Percentiles rank a stretch among this genome's conserved stretches.
These are phyloP conservation scores for Tetrahymena malaccensis DNA, from an alignment of 73 alveolate species.

Conservation along the genomic window DNA sequence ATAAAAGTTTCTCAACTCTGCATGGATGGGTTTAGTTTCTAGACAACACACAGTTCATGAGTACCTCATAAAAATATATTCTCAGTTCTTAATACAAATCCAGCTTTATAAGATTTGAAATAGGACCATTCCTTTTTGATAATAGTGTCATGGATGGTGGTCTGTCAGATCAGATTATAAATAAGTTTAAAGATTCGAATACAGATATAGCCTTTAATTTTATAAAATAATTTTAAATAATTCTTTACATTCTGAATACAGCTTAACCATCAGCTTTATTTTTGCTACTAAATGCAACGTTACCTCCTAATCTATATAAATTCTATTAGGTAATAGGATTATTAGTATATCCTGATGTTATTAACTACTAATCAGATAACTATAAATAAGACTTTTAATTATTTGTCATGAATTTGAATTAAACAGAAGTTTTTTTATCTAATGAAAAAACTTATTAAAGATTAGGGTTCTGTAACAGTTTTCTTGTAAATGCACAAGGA, in stretches of 20 bases:
- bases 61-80: neutral
- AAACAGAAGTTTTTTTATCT: neutral
- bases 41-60: neutral
- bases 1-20: neutral
- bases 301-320: neutral
- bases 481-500: neutral
- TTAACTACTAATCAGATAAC: neutral
- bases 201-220: neutral
- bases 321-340: neutral
- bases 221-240: neutral
- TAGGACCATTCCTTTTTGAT: neutral
- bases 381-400: no score
- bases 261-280: neutral
- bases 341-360: neutral
- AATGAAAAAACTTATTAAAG: neutral
- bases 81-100: neutral
- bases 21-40: neutral
- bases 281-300: neutral
- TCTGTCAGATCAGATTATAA: neutral
- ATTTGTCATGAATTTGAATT: no score
- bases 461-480: neutral
- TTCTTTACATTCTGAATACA: neutral
- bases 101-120: neutral
- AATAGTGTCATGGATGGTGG: neutral
- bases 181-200: neutral